Base-by-base conservation (phyloP, 1,284 basidiomycete species). In the Pseudomicrostroma phylloplanum region DNA sequence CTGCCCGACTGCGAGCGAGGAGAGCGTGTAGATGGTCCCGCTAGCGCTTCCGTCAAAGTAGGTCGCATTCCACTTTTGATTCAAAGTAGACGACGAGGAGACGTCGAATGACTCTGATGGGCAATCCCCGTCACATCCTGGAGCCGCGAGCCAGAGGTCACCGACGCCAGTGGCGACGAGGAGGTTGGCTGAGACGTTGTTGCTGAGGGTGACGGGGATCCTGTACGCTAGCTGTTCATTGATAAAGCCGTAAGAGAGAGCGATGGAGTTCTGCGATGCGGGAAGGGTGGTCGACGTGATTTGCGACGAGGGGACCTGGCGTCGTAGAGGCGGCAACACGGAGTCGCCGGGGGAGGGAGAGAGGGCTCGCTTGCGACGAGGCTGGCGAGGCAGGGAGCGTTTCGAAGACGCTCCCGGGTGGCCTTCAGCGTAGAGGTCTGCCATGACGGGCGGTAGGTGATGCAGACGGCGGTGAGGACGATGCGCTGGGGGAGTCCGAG, bases 1-100 rank as follows among this genome's bases (percentile, higher is more conserved):
- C 23, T 65, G 61, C 49, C 69, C 72, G 42, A 76, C 59, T 58
- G 65, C 62, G 59, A 74, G 66, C 49, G 64, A 62, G 6, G 66
- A 51, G 9, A 36, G 30, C 30, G 68, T 66, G 43, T 70, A 63
- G 55, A 76, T 68, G 21, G 59, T 48, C 40, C 73, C 73, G 1
- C 59, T 49, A 1, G 70, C 72, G 7, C 65, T 64, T 17, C 73
- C 73, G 54, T 65, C 59, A 17, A 74, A 63, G 54, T 76, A 76
- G 62, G 58, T 59, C 60, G 74, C 68, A 57, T 54, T 54, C 51
- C 51, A 54, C 21, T 26, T 54, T 6, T 25, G 13, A 15, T 26
- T 25, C 17, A 26, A 6, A 4, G 13, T 6, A 13, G 25, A 15
- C 2, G 51, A 19, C 17, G 21, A 19, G 2, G 2, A 2, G 21